Percentiles rank a stretch among this genome's conserved stretches.
Evolutionary conservation across 371 early-diverging fungal species (phyloP).

Genomic region (Paraphysoderma sedebokerense): DNA sequence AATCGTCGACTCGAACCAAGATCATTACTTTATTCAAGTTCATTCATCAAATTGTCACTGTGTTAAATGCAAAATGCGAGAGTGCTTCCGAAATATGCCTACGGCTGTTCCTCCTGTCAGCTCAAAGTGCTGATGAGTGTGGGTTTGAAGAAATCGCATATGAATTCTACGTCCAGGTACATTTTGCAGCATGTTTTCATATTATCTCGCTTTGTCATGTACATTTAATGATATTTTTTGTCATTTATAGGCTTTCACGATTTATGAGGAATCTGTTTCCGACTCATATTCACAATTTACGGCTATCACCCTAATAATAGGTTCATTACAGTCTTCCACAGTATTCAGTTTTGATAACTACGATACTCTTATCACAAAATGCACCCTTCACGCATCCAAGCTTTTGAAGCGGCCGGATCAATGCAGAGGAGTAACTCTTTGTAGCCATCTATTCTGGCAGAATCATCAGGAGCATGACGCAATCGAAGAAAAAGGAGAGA

Average conservation of each 20-base stretch:
- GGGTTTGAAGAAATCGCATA: conserved; percentile 72
- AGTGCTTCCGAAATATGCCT: conserved; percentile 52
- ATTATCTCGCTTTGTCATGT: not conserved
- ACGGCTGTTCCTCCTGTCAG: conserved; percentile 60
- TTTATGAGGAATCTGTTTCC: conserved; percentile 78
- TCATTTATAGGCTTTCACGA: conserved; percentile 43
- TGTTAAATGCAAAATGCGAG: conserved; percentile 38
- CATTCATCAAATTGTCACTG: conserved; percentile 53
- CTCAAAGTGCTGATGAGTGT: conserved; percentile 53
- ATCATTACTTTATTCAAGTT: conserved; percentile 46
- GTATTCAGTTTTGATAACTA: conserved; percentile 68
- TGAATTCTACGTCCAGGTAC: conserved; percentile 70
- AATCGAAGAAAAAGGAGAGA: not conserved
- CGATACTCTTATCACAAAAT: conserved; percentile 72
- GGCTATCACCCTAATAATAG: conserved; percentile 62
- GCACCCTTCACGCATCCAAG: conserved; percentile 65
- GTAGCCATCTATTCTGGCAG: conserved; percentile 77
- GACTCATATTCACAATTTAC: conserved; percentile 71
- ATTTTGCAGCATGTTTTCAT: not conserved
- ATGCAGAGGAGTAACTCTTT: conserved; percentile 57
- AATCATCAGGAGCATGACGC: not conserved
- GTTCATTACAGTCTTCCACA: conserved; percentile 41
- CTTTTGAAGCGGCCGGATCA: conserved; percentile 84
- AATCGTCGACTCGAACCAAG: too few species aligned
- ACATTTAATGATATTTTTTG: not conserved